Evolutionary conservation across 169 alveolate genomes (phyloP), one percentile per base, ranked within the genome.

Genomic region (Plasmodium coatneyi): DNA sequence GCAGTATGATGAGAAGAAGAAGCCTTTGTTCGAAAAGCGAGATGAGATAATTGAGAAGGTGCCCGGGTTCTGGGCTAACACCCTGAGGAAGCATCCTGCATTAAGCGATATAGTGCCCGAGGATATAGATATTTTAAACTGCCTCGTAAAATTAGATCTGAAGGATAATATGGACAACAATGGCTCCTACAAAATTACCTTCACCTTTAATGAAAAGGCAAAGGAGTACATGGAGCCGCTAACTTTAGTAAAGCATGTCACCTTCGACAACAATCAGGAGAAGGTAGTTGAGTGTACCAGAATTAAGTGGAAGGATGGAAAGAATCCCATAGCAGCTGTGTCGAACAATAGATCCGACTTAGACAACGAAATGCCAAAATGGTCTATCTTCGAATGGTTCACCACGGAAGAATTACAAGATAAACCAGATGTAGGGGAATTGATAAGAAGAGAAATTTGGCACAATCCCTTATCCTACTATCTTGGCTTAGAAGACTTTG

Each of bases 381-480:
- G 98, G 98, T 94, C 98, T 7, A 82, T 97, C 16, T 95, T 96
- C 83, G 96, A 96, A 93, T 92, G 97, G 97, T 96, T 96, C 74
- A 96, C 97, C 28, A 93, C 95, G 36, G 97, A 96, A 7, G 97
- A 96, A 60, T 93, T 96, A 95, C 93, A 95, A n/a, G 96, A 96
- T 71, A 74, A 96, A n/a, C 97, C 97, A 3, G 98, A 97, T 80
- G 95, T 97, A 28, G 99, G 99, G 1, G 99, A 97, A 90, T 95
- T 97, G 0, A 95, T 97, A n/a, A 83, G 99, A 76, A 82, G 99
- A 90, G 99, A 97, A 86, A 95, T 97, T n/a, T 97, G 98, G 98
- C 99, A 97, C 92, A 97, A 98, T 1, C 99, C 99, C 14, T 95
- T 97, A 30, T 96, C 98, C 16, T 97, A 97, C 83, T 97, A 96